phyloP scores from a whole-genome alignment of 2,329 filamentous ascomycete genomes.

The Pyrenophora graminea region DNA sequence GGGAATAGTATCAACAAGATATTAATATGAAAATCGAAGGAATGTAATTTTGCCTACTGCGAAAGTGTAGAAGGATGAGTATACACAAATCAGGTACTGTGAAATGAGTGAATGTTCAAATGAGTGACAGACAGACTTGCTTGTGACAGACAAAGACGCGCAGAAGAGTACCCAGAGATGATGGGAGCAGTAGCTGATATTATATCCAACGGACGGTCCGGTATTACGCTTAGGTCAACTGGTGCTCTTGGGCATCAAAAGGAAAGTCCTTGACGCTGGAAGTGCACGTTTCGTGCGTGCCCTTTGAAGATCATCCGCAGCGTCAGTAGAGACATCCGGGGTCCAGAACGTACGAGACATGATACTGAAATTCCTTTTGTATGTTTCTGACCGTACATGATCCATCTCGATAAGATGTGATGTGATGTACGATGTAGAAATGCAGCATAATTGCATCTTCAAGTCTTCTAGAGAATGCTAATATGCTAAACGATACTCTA shows the following conservation, averaged over 20 bases:
- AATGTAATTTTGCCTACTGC: background rate
- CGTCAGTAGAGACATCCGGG: background rate
- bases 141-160: constrained; percentile 13
- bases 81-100: constrained; percentile 9
- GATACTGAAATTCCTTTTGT: too few species aligned
- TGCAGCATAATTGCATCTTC: too few species aligned
- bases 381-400: too few species aligned
- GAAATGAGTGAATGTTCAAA: constrained; percentile 13
- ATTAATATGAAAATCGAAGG: background rate
- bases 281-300: constrained; percentile 16
- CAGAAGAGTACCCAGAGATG: constrained; percentile 4
- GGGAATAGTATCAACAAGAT: background rate
- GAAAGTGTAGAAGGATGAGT: constrained; percentile 12
- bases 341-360: too few species aligned
- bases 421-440: too few species aligned
- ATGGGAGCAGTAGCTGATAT: constrained; percentile 2
- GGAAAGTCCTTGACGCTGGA: constrained; percentile 1
- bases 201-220: constrained; percentile 1
- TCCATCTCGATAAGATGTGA: too few species aligned
- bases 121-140: constrained; percentile 22
- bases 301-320: constrained; percentile 10
- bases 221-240: background rate
- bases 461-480: too few species aligned
- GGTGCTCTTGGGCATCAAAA: constrained; percentile 8
- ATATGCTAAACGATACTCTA: too few species aligned